Percentiles rank a stretch among this genome's conserved stretches.
Conservation (phyloP, 352 stramenopile genomes). For the Phytophthora pisi region DNA sequence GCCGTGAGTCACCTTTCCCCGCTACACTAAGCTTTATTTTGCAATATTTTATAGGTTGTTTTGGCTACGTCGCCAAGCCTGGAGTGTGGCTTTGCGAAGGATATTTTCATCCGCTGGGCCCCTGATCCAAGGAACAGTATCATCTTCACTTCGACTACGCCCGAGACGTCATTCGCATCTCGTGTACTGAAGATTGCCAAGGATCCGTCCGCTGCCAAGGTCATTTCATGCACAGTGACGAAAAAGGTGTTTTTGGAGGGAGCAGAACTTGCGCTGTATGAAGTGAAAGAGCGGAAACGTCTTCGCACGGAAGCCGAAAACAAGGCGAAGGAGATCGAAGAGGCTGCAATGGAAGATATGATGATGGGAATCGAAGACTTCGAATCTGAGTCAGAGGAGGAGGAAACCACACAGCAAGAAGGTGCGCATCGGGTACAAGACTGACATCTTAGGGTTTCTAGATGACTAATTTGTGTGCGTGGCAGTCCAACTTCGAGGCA, state of each 20-base stretch:
- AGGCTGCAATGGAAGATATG: slow-evolving; percentile 92
- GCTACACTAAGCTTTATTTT: not conserved
- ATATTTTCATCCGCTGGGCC: slow-evolving; percentile 86
- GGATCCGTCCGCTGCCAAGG: slow-evolving; percentile 50
- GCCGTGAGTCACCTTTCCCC: not conserved
- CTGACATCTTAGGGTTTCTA: not conserved
- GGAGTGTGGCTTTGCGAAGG: slow-evolving; percentile 84
- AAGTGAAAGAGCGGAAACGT: slow-evolving; percentile 86
- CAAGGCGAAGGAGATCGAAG: slow-evolving; percentile 89
- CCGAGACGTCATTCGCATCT: slow-evolving; percentile 71
- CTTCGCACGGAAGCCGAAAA: slow-evolving; percentile 85
- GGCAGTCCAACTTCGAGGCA: slow-evolving; percentile 78
- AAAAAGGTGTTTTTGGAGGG: slow-evolving; percentile 82
- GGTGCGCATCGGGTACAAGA: slow-evolving; percentile 29
- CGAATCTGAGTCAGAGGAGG: slow-evolving; percentile 84
- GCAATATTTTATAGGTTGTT: slow-evolving; percentile 58
- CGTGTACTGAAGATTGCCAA: slow-evolving; percentile 67
- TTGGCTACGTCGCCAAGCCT: slow-evolving; percentile 79
- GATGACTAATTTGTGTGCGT: slow-evolving; percentile 5
- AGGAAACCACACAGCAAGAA: slow-evolving; percentile 63
- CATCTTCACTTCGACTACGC: slow-evolving; percentile 77
- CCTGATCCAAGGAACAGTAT: slow-evolving; percentile 80
- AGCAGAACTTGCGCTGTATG: slow-evolving; percentile 82
- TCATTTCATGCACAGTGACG: slow-evolving; percentile 68
- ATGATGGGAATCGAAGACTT: slow-evolving; percentile 93